Evolutionary conservation across 305 asterid genomes (phyloP), one percentile per base, ranked within the genome.

Genomic region (Fraxinus nigra): DNA sequence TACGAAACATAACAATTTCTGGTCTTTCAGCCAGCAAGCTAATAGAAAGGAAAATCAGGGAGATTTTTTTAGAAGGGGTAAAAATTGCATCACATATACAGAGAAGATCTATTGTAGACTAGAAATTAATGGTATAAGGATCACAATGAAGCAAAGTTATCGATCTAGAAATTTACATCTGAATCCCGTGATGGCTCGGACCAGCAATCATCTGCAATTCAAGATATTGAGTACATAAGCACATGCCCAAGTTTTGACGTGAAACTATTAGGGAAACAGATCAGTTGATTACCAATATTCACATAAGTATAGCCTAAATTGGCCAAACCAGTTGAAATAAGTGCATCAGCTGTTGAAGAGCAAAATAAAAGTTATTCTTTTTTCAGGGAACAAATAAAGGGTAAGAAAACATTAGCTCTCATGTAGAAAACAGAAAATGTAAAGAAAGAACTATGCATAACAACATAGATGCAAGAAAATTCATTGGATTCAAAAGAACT

Each of bases 121-220:
- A 63, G 61, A 67, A 40, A 82, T 67, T 32, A 72, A n/a, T 76
- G 35, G 48, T 35, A 26, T 63, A 63, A 38, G 67, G 61, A 82
- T 38, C 37, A 13, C 22, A 72, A 61, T 67, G 69, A 67, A 24
- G 61, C 26, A 72, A 30, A 76, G 81, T 75, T 46, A 76, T 48
- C 14, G 72, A 69, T 26, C 79, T 73, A 80, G 16, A 43, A 80
- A 78, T 79, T 76, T 77, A 94, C 99, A 92, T 93, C 70, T 7
- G 84, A 84, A 82, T 92, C 87, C 33, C 99, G 93, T n/a, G 24
- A 61, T 48, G 84, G 56, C 40, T 86, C 88, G 63, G 98, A 91
- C 99, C 99, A 96, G 89, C 99, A 96, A 88, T 96, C 99, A 85
- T 96, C 99, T 96, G 97, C 86, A 82, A 79, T 70, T 73, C 82